A percentile compares a stretch with the other conserved stretches of the same genome.
Evolutionary conservation across 768 basidiomycete species (phyloP).

Genomic region (Mycena leptocephala): DNA sequence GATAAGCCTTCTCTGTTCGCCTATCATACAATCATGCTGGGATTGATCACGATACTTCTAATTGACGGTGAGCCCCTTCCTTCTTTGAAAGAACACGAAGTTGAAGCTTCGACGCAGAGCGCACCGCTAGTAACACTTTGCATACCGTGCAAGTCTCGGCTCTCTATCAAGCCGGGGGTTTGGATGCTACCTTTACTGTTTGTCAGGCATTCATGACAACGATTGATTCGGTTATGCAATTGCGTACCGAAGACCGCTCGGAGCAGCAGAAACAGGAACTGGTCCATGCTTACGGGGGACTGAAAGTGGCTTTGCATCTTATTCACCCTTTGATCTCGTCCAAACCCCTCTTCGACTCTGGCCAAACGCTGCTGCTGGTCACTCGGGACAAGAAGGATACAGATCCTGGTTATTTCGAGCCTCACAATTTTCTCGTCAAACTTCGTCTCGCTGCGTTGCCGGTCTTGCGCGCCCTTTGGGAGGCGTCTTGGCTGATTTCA

Average conservation of each 20-base stretch:
- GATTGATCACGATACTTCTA: constrained; percentile 61
- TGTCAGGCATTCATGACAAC: constrained; percentile 69
- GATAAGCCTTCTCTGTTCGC: constrained; percentile 55
- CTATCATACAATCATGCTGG: constrained; percentile 66
- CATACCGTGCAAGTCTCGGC: constrained; percentile 88
- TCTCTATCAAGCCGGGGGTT: constrained; percentile 81
- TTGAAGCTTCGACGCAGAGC: constrained; percentile 66
- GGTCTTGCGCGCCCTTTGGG: constrained; percentile 81
- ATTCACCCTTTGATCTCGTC: constrained; percentile 84
- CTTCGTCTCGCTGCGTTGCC: constrained; percentile 83
- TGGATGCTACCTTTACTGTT: constrained; percentile 76
- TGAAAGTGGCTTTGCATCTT: constrained; percentile 87
- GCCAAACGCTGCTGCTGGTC: constrained; percentile 82
- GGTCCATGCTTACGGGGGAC: constrained; percentile 82
- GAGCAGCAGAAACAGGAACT: constrained; percentile 75
- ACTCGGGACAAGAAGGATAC: constrained; percentile 87
- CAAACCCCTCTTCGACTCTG: constrained; percentile 87
- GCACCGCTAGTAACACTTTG: constrained; percentile 79
- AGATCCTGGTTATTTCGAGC: constrained; percentile 86
- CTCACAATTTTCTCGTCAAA: constrained; percentile 89
- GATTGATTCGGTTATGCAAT: constrained; percentile 69
- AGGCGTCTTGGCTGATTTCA: constrained; percentile 84
- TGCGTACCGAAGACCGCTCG: constrained; percentile 71
- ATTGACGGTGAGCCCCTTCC: constrained; percentile 61
- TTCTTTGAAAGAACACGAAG: constrained; percentile 23